Conservation (phyloP, 768 basidiomycete species). For the Boletus rufocinnamomeus region DNA sequence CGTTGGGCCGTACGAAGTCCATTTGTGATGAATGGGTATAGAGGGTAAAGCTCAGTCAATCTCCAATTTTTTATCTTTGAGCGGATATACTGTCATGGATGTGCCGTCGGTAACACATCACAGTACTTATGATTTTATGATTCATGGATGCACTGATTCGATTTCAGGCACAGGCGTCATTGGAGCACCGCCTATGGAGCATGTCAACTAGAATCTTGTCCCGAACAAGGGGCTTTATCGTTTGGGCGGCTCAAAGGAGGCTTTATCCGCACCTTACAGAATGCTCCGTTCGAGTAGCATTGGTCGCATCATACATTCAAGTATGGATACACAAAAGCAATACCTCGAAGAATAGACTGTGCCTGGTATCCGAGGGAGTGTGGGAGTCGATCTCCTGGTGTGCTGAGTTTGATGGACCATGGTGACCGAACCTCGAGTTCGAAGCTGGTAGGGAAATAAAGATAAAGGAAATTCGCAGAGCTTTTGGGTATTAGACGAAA, state of each 20-base stretch:
- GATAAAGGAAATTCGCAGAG: constrained; percentile 2
- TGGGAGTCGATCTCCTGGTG: not conserved
- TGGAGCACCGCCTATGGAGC: not conserved
- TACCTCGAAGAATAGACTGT: not conserved
- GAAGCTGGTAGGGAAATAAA: not conserved
- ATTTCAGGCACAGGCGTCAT: not conserved
- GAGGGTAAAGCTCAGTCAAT: not conserved
- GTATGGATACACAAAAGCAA: too few species aligned
- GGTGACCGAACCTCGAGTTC: not conserved
- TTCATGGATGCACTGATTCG: not conserved
- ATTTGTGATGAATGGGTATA: not conserved
- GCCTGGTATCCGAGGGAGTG: not conserved
- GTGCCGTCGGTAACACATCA: not conserved
- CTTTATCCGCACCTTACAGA: not conserved
- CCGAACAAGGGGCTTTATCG: too few species aligned
- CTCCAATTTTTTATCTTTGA: not conserved
- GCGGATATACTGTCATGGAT: not conserved
- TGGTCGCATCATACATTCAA: too few species aligned
- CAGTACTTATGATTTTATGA: not conserved
- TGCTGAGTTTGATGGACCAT: not conserved
- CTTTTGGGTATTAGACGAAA: not conserved
- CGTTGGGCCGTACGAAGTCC: not conserved
- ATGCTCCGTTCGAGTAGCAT: not conserved
- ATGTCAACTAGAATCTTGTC: too few species aligned
- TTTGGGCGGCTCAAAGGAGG: not conserved